phyloP scores from a whole-genome alignment of 352 stramenopile species.

The Phytophthora syringae region DNA sequence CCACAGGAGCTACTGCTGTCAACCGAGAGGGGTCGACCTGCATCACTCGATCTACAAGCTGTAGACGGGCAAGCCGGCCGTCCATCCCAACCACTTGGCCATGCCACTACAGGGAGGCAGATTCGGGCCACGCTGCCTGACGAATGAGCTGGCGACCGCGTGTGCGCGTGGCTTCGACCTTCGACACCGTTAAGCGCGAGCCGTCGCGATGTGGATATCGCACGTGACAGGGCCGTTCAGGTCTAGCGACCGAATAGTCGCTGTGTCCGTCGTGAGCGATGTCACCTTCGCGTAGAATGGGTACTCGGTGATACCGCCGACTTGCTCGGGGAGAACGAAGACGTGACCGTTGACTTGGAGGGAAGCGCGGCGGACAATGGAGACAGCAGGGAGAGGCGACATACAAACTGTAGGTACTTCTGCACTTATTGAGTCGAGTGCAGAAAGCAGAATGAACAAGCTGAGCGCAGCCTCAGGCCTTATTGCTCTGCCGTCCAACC shows the following conservation, averaged over 20 bases:
- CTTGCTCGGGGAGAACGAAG: slow-evolving; percentile 11
- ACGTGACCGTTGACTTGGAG: slow-evolving; percentile 11
- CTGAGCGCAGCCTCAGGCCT: too few relatives aligned
- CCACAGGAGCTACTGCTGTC: slow-evolving; percentile 4
- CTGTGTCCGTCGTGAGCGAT: background rate
- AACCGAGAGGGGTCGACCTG: background rate
- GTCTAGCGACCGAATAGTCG: background rate
- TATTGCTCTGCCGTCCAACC: too few relatives aligned
- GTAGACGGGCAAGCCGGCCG: slow-evolving; percentile 3
- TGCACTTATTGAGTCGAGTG: too few relatives aligned
- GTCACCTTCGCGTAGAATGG: slow-evolving; percentile 19
- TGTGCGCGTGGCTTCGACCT: slow-evolving; percentile 8
- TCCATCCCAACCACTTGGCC: slow-evolving; percentile 18
- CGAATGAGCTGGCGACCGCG: background rate
- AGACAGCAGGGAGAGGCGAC: background rate
- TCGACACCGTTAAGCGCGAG: background rate
- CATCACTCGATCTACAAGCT: slow-evolving; percentile 9
- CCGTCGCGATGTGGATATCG: background rate
- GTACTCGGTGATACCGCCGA: slow-evolving; percentile 7
- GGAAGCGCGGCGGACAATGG: slow-evolving; percentile 8
- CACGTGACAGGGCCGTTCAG: background rate
- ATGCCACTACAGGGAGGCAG: slow-evolving; percentile 8
- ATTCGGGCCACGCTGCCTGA: slow-evolving; percentile 10
- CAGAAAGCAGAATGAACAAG: too few relatives aligned
- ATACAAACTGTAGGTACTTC: too few relatives aligned